Evolutionary conservation across 208 protist genomes (phyloP).

Genomic region (Acanthamoeba polyphaga): DNA sequence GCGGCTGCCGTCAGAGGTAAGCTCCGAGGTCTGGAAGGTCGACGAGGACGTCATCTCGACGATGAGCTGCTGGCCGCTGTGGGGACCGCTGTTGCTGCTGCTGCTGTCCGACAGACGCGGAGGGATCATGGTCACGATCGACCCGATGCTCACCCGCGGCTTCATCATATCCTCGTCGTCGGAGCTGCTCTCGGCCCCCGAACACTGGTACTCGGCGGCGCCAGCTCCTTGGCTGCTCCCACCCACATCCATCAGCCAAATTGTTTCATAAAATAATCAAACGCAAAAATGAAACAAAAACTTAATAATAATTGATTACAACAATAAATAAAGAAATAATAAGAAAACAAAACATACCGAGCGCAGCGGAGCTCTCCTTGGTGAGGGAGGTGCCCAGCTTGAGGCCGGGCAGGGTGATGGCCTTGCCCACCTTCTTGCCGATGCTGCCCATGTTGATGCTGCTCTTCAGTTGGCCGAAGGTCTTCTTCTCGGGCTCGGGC

Average conservation of each 20-base stretch:
- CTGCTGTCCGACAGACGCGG: background rate
- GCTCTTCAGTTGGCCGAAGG: slow-evolving; percentile 12
- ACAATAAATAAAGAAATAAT: no score
- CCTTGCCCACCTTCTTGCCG: slow-evolving; percentile 54
- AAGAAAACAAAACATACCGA: background rate
- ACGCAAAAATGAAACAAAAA: no score
- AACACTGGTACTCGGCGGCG: background rate
- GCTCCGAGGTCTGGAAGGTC: background rate
- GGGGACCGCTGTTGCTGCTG: background rate
- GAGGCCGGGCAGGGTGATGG: slow-evolving; percentile 8
- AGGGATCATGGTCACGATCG: slow-evolving; percentile 33
- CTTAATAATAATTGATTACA: no score
- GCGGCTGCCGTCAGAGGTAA: background rate
- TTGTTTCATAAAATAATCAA: background rate
- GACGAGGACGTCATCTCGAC: background rate
- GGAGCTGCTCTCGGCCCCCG: background rate
- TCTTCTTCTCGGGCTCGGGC: background rate
- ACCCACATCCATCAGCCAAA: background rate
- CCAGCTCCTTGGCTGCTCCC: background rate
- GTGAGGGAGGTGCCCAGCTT: background rate
- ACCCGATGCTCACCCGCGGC: slow-evolving; percentile 36
- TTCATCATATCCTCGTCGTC: background rate
- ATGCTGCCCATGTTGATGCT: slow-evolving; percentile 49
- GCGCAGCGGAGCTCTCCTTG: background rate
- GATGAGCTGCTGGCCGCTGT: slow-evolving; percentile 1